Evolutionary conservation across 495 filamentous ascomycete genomes (phyloP), one percentile per base, ranked within the genome.

Genomic region (Aspergillus leporis): DNA sequence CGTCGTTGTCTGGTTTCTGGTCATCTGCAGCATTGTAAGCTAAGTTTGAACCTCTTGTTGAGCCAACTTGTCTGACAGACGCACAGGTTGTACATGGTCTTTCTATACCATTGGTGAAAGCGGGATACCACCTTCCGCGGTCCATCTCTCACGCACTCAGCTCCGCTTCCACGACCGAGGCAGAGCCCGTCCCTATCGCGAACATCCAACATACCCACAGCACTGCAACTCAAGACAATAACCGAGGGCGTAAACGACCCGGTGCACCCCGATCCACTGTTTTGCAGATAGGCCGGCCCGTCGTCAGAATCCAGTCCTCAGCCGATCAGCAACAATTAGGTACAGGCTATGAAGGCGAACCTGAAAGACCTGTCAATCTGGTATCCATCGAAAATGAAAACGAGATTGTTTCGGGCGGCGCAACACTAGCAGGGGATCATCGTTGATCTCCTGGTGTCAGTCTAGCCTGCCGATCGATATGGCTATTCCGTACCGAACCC

Each of bases 1-100:
- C 16, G 77, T 95, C 8, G 84, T 96, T 0, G 84, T 96, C 8
- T 97, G 92, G 92, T 96, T 96, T 67, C 68, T 96, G 58, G 86
- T 85, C 19, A 83, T 93, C 34, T 92, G 90, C 71, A 94, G 90
- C 62, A 91, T 96, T 65, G 91, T 92, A 74, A 82, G 90, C 83
- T 18, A 21, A 23, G 32, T 12, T 19, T n/a, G n/a, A n/a, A 19
- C 30, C 0, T 52, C n/a, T 12, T 13, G 40, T 28, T 28, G 25
- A 3, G 22, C n/a, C 1, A 23, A 25, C 43, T 23, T 48, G 13
- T 30, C 51, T 34, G 32, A 63, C 64, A 69, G 36, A 70, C 45
- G 16, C 32, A 18, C 38, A 93, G 90, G 77, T 94, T 58, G 90
- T 95, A 14, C 92, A 97, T 61, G 91, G 92, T 13, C 80, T 97